Base-by-base conservation (phyloP, 176 grass and related monocot species). In the Carex myosuroides region DNA sequence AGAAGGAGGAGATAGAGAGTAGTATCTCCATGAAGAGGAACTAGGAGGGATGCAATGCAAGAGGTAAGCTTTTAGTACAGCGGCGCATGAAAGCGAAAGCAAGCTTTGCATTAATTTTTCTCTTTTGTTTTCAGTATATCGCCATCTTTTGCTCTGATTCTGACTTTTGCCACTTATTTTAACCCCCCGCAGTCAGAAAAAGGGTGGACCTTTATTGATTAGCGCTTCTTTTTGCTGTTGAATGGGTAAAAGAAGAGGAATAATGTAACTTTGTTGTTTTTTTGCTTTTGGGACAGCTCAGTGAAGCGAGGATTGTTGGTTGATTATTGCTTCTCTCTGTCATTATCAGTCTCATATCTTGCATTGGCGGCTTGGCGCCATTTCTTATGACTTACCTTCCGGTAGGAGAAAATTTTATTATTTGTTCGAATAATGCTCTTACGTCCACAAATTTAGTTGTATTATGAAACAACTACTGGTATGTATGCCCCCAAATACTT, bases 291-390 rank as follows among this genome's bases (percentile, higher is more conserved):
- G 13, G 84, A 94, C 95, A 98, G 95, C 90, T 94, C 76, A 89
- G 44, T 81, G 29, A 13, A 4, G 87, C 90, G 89, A 91, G 95
- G 92, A 87, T 61, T 39, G 80, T 81, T 86, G 81, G 92, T 84
- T 93, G 95, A 86, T 85, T 58, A 80, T 70, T 86, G 39, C 32
- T 61, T 77, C 74, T 50, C 21, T 79, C 26, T 69, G 16, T 83
- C 17, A 53, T 18, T 35, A 35, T 35, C 33, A 39, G 5, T 39
- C 37, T 39, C 37, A 5, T 39, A 41, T 24, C 14, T 77, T 39
- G 60, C 29, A 69, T 41, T 85, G 84, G 82, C 81, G 87, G 87
- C 95, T 94, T 93, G 95, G 95, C 87, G 90, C 86, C 92, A 72
- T 87, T 75, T 81, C 77, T 16, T 58, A 87, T 74, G 80, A 54